A percentile compares a stretch with the other conserved stretches of the same genome.
Conservation (phyloP, 257 asterid genomes). For the Solanum infundibuliforme region DNA sequence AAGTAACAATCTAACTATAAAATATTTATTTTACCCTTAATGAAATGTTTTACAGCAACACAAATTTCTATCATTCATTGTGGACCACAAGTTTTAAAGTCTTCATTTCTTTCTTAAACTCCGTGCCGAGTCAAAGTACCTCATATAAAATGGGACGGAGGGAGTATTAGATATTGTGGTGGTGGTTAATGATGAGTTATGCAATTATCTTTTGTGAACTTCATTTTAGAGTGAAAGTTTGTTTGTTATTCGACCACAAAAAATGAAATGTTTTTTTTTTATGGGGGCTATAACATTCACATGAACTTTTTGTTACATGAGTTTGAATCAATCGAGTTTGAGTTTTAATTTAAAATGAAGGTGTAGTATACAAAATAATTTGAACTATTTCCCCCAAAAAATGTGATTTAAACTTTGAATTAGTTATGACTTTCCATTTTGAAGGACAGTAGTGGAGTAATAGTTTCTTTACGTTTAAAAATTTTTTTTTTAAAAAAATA, state of each 20-base stretch:
- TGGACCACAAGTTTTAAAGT: too few species aligned
- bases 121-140: too few species aligned
- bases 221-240: not conserved
- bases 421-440: not conserved
- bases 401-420: not conserved
- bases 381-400: not conserved
- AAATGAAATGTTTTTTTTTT: not conserved
- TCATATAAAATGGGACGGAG: too few species aligned
- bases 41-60: too few species aligned
- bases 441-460: not conserved
- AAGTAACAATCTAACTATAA: too few species aligned
- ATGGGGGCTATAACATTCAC: not conserved
- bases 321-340: not conserved
- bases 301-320: not conserved
- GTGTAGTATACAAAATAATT: not conserved
- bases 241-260: not conserved
- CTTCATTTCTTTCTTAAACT: too few species aligned
- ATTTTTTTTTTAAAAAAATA: too few species aligned
- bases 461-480: not conserved
- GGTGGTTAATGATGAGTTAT: not conserved
- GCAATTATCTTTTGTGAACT: not conserved
- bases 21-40: too few species aligned
- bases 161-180: not conserved
- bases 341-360: not conserved
- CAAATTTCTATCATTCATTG: too few species aligned